Base-by-base conservation (phyloP, 768 basidiomycete genomes). In the Hysterangium stoloniferum region DNA sequence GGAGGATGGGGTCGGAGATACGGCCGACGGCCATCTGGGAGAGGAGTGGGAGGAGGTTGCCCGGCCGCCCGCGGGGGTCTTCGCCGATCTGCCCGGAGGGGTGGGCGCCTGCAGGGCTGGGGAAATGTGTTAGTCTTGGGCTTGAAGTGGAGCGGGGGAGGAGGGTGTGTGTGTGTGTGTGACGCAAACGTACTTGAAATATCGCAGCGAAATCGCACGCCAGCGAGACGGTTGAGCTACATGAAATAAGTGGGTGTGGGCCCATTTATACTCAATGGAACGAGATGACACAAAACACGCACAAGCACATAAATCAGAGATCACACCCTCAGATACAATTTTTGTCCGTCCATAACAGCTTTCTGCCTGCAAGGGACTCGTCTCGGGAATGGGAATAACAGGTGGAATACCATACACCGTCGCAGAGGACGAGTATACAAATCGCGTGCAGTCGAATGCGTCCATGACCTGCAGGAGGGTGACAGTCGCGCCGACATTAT, bases 371-470 rank as follows among this genome's bases (percentile, higher is more conserved):
- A 98, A 68, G 15, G 86, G 81, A 3, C 90, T 93, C 3, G 83
- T 77, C 68, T 99, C 96, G 13, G 93, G 90, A 57, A 98, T 98
- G 46, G 96, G 96, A 38, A 98, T 87, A 45, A 70, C 71, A 19
- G 89, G 84, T 8, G 96, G 96, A 3, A 82, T 93, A 48, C 96
- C 96, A 62, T 99, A 99, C 22, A 99, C 96, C 15, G 96, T 98
- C 5, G 96, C 96, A 20, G 92, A 95, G 9, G 94, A 97, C 1
- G 96, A 98, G 72, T 97, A 99, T 46, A 99, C 95, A 52, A 99
- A 71, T 53, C 90, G 79, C 47, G 77, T 75, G 70, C 88, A 90
- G 55, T 84, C 82, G 66, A 80, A 90, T 47, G 86, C 86, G 35
- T 73, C 69, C 93, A 95, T 95, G 57, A 79, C 73, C 71, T 93